Evolutionary conservation across 1,139 yeast genomes (phyloP).

Genomic region (Kodamaea fungicola): DNA sequence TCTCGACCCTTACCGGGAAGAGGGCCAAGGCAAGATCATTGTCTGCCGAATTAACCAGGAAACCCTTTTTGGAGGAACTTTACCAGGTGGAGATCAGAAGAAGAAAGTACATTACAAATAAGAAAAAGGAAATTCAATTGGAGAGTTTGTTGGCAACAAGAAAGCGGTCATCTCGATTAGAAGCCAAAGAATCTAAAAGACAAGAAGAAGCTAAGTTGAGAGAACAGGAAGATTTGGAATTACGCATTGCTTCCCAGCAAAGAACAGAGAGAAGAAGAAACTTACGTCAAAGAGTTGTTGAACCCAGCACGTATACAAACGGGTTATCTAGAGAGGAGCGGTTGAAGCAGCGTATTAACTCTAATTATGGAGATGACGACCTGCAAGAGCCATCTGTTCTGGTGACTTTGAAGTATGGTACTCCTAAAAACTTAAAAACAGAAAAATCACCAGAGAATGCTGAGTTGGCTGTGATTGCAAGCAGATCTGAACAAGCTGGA

Average conservation of each 20-base stretch:
- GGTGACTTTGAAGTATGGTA: too few species aligned
- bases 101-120: conserved; percentile 38
- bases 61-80: conserved; percentile 22
- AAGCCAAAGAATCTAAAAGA: conserved; percentile 45
- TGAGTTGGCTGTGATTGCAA: too few species aligned
- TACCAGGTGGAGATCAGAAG: conserved; percentile 28
- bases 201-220: conserved; percentile 29
- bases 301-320: conserved; percentile 18
- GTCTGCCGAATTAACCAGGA: conserved; percentile 15
- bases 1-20: conserved; percentile 11
- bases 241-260: conserved; percentile 30
- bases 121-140: conserved; percentile 47
- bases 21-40: conserved; percentile 18
- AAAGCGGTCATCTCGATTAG: conserved; percentile 26
- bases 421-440: too few species aligned
- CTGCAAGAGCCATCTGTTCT: too few species aligned
- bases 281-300: conserved; percentile 13
- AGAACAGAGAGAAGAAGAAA: conserved; percentile 37
- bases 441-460: too few species aligned
- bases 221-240: conserved; percentile 30
- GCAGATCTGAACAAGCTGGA: too few species aligned
- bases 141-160: conserved; percentile 44
- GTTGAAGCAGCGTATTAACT: conserved; percentile 27
- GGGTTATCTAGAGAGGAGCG: conserved; percentile 42
- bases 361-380: too few species aligned